Evolutionary conservation across 257 asterid species (phyloP).

Genomic region (Thymus quinquecostatus): DNA sequence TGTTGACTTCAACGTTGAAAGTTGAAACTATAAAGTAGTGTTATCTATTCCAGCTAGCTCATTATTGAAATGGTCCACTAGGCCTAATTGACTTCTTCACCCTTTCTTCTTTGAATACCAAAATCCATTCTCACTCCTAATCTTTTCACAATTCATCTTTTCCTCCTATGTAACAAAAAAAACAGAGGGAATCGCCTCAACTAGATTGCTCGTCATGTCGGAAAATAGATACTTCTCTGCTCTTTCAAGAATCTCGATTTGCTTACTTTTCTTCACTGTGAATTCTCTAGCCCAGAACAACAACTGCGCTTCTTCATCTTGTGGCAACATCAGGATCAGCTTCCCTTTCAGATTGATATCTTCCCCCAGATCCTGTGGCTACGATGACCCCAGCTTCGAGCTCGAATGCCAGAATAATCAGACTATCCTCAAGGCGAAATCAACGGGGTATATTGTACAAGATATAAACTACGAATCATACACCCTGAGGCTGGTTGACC

Average conservation of each 20-base stretch:
- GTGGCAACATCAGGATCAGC: constrained; percentile 46
- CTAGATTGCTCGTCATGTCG: constrained; percentile 25
- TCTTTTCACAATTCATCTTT: neutral
- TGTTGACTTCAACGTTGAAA: constrained; percentile 23
- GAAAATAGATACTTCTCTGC: neutral
- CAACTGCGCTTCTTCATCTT: constrained; percentile 44
- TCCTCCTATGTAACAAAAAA: neutral
- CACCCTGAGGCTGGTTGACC: constrained; percentile 46
- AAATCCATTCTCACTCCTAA: no score
- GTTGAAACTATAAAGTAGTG: neutral
- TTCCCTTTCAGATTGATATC: constrained; percentile 44
- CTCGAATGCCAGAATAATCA: constrained; percentile 48
- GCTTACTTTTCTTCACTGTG: constrained; percentile 28
- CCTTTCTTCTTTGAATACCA: neutral
- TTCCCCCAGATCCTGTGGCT: constrained; percentile 43
- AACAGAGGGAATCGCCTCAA: neutral
- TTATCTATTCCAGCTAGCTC: no score
- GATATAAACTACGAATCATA: constrained; percentile 40
- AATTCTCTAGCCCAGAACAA: constrained; percentile 37
- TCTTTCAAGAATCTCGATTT: constrained; percentile 31
- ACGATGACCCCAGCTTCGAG: constrained; percentile 34
- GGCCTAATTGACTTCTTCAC: neutral
- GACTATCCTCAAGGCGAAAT: constrained; percentile 27
- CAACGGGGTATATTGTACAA: constrained; percentile 38
- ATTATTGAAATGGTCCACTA: neutral